A percentile compares a stretch with the other conserved stretches of the same genome.
Conservation (phyloP, 495 filamentous ascomycete species). For the Ramalina peruviana region DNA sequence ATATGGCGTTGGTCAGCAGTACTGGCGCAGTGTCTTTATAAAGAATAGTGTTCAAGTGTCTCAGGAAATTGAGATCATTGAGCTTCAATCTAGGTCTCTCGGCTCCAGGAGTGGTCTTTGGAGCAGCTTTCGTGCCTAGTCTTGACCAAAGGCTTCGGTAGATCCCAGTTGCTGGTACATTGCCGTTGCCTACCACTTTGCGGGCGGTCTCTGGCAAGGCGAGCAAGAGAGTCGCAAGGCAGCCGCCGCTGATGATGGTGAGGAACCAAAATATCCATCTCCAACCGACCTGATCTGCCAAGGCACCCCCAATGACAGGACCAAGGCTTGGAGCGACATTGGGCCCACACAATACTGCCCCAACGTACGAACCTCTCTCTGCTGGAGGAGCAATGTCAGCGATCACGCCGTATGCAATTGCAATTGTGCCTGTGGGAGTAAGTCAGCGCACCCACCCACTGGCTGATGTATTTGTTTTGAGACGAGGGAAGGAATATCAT, state of each 20-base stretch:
- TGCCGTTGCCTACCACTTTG: conserved; percentile 58
- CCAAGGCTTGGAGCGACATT: conserved; percentile 19
- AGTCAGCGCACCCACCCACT: not conserved
- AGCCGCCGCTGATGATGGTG: conserved; percentile 20
- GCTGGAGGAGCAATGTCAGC: conserved; percentile 13
- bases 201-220: conserved; percentile 54
- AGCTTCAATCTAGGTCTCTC: not conserved
- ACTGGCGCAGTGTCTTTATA: conserved; percentile 13
- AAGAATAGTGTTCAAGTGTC: conserved; percentile 5
- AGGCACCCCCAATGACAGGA: conserved; percentile 29
- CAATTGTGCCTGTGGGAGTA: conserved; percentile 12
- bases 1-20: conserved; percentile 9
- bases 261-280: conserved; percentile 34
- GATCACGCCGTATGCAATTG: conserved; percentile 15
- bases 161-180: not conserved
- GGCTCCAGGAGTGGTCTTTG: not conserved
- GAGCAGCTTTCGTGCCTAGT: not conserved
- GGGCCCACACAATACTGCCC: conserved; percentile 10
- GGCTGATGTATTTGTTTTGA: not conserved
- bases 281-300: conserved; percentile 27
- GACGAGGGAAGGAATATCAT: not conserved
- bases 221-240: conserved; percentile 31
- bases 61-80: not conserved
- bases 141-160: not conserved
- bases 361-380: conserved; percentile 15